Evolutionary conservation across 2,329 filamentous ascomycete species (phyloP), one percentile per base, ranked within the genome.

Genomic region (Diaporthe ampelina): DNA sequence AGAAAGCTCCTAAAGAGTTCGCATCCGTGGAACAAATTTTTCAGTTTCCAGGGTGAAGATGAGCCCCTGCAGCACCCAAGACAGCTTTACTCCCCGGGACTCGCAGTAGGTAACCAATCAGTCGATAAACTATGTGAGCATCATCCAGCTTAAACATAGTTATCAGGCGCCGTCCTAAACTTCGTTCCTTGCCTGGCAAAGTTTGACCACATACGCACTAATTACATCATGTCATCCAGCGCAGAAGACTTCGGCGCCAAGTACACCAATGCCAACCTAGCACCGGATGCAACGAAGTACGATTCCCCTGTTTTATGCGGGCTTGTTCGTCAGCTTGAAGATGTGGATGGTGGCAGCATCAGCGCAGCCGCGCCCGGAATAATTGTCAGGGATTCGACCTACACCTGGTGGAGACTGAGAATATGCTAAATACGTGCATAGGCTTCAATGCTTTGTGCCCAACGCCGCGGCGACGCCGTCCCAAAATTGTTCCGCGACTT

Each of bases 201-300:
- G 4, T 21, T 4, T 11, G 17, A 8, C 45, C 8, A 11, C 37
- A 19, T n/a, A 45, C 15, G 24, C 8, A 61, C n/a, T 29, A 2
- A 4, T 26, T 29, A 45, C 58, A 45, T 15, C 19, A 61, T 61
- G 58, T n/a, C 37, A 26, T 45, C 58, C n/a, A 24, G 19, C 37
- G 58, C 58, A 45, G 58, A 61, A 45, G 58, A 61, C 37, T 61
- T 61, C 58, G 45, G 37, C 58, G 24, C 58, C 6, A 61, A 61
- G 32, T 61, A 61, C n/a, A 61, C 58, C 7, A 61, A 61, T 29
- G 58, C 58, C n/a, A 61, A 61, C 24, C 29, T 61, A 21, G 58
- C 58, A 45, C 37, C 58, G 7, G 37, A 61, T 11, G 13, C 58
- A 26, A 26, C 37, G 5, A 13, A 37, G 9, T 61, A 61, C 24